Evolutionary conservation across 768 basidiomycete species (phyloP).

Genomic region (Coprinellus aureogranulatus): DNA sequence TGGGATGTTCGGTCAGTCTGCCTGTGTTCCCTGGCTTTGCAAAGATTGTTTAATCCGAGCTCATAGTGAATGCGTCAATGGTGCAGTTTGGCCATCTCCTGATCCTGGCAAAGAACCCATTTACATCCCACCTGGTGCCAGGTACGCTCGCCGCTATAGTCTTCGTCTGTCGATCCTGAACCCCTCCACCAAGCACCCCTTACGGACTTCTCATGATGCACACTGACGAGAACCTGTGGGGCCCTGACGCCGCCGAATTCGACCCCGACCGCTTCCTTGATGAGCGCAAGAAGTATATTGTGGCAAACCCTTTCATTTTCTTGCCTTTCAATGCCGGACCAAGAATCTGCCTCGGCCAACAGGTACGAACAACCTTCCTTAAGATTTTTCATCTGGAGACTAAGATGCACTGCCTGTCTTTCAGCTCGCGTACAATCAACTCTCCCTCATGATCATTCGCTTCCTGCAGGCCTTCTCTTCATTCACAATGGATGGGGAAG

Average conservation of each 20-base stretch:
- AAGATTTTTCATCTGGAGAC: not conserved
- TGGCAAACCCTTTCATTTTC: constrained; percentile 50
- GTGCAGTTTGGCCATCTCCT: constrained; percentile 20
- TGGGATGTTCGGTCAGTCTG: constrained; percentile 13
- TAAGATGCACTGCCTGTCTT: not conserved
- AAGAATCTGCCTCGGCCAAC: constrained; percentile 44
- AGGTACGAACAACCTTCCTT: constrained; percentile 20
- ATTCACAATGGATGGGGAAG: constrained; percentile 35
- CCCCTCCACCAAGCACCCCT: constrained; percentile 1
- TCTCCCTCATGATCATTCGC: constrained; percentile 46
- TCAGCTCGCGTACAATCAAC: constrained; percentile 53
- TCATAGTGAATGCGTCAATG: constrained; percentile 21
- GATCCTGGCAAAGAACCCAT: constrained; percentile 23
- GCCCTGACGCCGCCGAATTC: constrained; percentile 45
- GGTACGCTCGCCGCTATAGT: constrained; percentile 13
- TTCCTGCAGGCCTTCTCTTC: constrained; percentile 43
- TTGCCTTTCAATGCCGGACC: constrained; percentile 38
- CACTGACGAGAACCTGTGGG: constrained; percentile 45
- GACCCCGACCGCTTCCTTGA: constrained; percentile 56
- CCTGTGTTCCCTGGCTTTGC: not conserved
- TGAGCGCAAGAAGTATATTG: constrained; percentile 44
- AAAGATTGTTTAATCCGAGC: not conserved
- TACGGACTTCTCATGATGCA: constrained; percentile 37
- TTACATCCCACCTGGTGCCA: constrained; percentile 30
- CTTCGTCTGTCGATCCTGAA: not conserved